These are phyloP conservation scores for Tolypocladium album DNA, from an alignment of 2,329 filamentous ascomycete genomes.

Conservation along the genomic window DNA sequence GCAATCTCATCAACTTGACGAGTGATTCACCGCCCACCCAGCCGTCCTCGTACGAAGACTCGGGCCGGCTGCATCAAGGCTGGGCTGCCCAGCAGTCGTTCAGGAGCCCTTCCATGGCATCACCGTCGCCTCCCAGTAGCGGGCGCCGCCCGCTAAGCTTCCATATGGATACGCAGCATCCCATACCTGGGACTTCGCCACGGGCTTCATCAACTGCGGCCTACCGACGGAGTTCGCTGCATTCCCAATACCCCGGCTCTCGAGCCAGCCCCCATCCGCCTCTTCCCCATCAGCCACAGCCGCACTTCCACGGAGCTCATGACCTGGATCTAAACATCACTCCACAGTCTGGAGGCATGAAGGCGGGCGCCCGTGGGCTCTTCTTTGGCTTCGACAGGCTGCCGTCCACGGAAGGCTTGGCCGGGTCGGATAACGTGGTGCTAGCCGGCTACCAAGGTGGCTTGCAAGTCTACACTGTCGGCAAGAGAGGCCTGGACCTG, in stretches of 20 bases:
- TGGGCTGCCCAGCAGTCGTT: constrained; percentile 35
- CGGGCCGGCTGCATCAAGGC: constrained; percentile 29
- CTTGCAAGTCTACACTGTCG: constrained; percentile 63
- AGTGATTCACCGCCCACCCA: constrained; percentile 43
- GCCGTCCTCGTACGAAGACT: constrained; percentile 41
- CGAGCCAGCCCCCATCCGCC: constrained; percentile 44
- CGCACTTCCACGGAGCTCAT: constrained; percentile 67
- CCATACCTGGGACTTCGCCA: constrained; percentile 27
- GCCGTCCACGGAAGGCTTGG: constrained; percentile 26
- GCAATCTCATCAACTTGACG: constrained; percentile 38
- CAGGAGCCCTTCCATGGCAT: constrained; percentile 32
- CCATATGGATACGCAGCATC: constrained; percentile 38
- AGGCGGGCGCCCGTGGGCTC: constrained; percentile 58
- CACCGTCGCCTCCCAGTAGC: constrained; percentile 25
- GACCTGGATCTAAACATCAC: constrained; percentile 63
- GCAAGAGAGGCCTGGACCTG: constrained; percentile 59
- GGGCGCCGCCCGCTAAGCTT: constrained; percentile 40
- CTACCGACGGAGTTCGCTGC: constrained; percentile 35
- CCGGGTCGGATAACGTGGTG: constrained; percentile 51
- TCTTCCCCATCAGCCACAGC: constrained; percentile 62
- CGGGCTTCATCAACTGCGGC: constrained; percentile 20
- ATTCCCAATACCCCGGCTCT: constrained; percentile 37
- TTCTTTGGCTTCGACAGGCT: constrained; percentile 75
- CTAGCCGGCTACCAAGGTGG: constrained; percentile 73
- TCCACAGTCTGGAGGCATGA: constrained; percentile 42